Evolutionary conservation across 805 yeast species (phyloP).

Genomic region (Hanseniaspora mollemarum): DNA sequence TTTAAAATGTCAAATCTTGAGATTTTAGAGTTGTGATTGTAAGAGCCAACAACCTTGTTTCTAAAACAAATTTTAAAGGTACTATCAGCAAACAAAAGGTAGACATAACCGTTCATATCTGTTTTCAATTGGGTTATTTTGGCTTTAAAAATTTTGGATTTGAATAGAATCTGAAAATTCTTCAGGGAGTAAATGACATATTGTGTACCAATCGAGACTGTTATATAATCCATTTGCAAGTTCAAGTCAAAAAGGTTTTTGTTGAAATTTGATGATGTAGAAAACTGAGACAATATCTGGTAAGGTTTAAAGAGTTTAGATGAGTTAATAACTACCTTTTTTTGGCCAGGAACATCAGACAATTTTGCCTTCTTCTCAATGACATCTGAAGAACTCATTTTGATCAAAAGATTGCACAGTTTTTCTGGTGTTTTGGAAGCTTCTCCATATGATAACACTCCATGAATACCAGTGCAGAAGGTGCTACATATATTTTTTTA

Average conservation of each 20-base stretch:
- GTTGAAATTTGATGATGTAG: slow-evolving; percentile 9
- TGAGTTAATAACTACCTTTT: slow-evolving; percentile 11
- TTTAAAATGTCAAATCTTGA: slow-evolving; percentile 8
- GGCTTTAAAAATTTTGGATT: slow-evolving; percentile 11
- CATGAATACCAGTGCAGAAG: too few relatives aligned
- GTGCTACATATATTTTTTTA: too few relatives aligned
- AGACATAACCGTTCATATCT: slow-evolving; percentile 12
- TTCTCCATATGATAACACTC: too few relatives aligned
- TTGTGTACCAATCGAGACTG: slow-evolving; percentile 14
- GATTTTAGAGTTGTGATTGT: neutral
- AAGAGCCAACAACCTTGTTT: slow-evolving; percentile 11
- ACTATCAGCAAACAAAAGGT: slow-evolving; percentile 6
- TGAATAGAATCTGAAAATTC: slow-evolving; percentile 13
- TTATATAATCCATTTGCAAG: slow-evolving; percentile 9
- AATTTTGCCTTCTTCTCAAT: neutral
- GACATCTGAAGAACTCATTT: neutral
- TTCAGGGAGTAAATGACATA: slow-evolving; percentile 14
- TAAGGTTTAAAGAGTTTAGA: slow-evolving; percentile 15
- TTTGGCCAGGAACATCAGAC: neutral
- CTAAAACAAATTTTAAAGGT: slow-evolving; percentile 12
- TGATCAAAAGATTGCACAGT: too few relatives aligned
- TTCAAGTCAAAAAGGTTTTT: slow-evolving; percentile 10
- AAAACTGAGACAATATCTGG: slow-evolving; percentile 14
- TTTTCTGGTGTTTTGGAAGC: too few relatives aligned
- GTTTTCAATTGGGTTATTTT: slow-evolving; percentile 13